These are phyloP conservation scores for Monilinia polystroma DNA, from an alignment of 2,329 filamentous ascomycete species.

Conservation along the genomic window DNA sequence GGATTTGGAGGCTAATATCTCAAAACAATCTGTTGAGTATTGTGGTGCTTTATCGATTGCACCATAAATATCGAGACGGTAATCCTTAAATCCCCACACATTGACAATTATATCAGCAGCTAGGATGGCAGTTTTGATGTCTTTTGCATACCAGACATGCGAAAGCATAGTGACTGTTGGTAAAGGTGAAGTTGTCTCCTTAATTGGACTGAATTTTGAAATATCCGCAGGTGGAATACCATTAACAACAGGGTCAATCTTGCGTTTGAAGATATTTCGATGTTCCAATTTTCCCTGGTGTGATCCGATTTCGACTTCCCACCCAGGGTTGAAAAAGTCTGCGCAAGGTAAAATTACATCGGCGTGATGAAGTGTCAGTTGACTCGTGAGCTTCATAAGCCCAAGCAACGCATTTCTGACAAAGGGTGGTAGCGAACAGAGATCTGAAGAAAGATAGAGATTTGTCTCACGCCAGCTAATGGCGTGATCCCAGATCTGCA, in stretches of 20 bases:
- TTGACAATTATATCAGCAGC: conserved; percentile 66
- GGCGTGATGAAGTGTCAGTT: conserved; percentile 48
- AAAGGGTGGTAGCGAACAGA: conserved; percentile 35
- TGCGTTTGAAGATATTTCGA: conserved; percentile 56
- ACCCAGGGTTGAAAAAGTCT: conserved; percentile 63
- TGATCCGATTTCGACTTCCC: conserved; percentile 62
- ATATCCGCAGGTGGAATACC: conserved; percentile 57
- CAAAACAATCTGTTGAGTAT: conserved; percentile 59
- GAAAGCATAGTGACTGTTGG: conserved; percentile 66
- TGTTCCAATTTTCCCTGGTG: conserved; percentile 56
- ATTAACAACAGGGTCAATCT: conserved; percentile 65
- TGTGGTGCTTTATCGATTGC: conserved; percentile 62
- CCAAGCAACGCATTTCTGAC: conserved; percentile 36
- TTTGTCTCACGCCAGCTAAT: conserved; percentile 57
- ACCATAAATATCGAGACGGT: conserved; percentile 61
- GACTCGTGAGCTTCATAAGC: conserved; percentile 32
- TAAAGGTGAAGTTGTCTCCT: conserved; percentile 55
- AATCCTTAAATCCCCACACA: conserved; percentile 64
- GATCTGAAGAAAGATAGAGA: conserved; percentile 37
- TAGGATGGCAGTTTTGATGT: conserved; percentile 63
- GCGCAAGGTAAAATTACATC: conserved; percentile 58
- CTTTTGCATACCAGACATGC: conserved; percentile 56
- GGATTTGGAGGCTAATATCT: conserved; percentile 39
- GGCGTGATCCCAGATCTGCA: conserved; percentile 64
- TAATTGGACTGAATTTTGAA: conserved; percentile 56